These are phyloP conservation scores for Trypanosoma caninum DNA, from an alignment of 208 protist genomes.

Conservation along the genomic window DNA sequence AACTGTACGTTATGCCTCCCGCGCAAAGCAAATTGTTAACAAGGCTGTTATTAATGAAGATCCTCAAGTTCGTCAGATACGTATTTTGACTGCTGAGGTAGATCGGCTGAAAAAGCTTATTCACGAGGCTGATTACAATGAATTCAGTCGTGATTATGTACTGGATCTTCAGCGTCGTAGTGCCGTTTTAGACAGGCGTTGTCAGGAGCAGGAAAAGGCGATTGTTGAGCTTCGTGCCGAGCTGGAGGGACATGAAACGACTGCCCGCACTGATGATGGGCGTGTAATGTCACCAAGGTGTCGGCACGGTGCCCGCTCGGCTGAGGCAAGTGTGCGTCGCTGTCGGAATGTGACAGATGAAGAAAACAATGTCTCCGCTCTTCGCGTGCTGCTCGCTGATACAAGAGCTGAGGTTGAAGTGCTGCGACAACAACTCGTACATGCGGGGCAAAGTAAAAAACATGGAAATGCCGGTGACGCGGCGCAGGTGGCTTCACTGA, in stretches of 20 bases:
- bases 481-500: neutral
- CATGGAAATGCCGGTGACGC: neutral
- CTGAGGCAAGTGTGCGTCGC: conserved; percentile 3
- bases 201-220: conserved; percentile 47
- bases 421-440: neutral
- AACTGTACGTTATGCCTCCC: conserved; percentile 60
- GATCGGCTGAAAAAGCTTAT: conserved; percentile 56
- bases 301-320: neutral
- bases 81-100: conserved; percentile 47
- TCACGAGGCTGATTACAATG: conserved; percentile 47
- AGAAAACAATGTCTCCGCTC: neutral
- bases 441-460: neutral
- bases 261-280: conserved; percentile 11
- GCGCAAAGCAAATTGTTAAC: conserved; percentile 90
- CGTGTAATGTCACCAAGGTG: conserved; percentile 18
- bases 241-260: conserved; percentile 30
- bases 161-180: conserved; percentile 19
- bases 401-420: conserved; percentile 3
- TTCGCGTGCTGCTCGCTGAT: neutral
- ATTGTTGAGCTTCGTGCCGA: conserved; percentile 45
- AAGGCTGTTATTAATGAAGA: conserved; percentile 91
- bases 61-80: conserved; percentile 62
- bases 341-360: neutral
- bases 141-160: conserved; percentile 73
- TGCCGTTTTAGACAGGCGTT: conserved; percentile 38